These are phyloP conservation scores for Magnusiomyces tetraspermus DNA, from an alignment of 1,139 yeast species.

Conservation along the genomic window DNA sequence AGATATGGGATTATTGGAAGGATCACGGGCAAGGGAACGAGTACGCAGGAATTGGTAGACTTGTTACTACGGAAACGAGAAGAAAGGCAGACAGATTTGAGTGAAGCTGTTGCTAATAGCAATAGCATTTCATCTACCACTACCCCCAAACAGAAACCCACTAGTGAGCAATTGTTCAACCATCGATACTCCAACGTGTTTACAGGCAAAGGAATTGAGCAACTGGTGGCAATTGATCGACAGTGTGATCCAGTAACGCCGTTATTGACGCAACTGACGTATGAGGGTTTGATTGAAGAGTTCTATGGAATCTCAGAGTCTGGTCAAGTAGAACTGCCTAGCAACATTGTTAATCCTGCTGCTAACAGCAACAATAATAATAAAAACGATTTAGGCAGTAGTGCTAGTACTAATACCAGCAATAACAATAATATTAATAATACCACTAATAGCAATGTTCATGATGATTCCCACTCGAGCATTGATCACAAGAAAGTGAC, in stretches of 20 bases:
- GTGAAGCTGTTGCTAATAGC: conserved; percentile 13
- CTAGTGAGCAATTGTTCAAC: conserved; percentile 19
- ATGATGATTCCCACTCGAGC: conserved; percentile 6
- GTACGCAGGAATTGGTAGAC: conserved; percentile 37
- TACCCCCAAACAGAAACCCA: conserved; percentile 6
- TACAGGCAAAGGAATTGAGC: conserved; percentile 32
- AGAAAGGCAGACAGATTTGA: conserved; percentile 20
- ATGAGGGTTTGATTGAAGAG: conserved; percentile 76
- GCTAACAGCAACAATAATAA: conserved; percentile 8
- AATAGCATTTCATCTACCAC: conserved; percentile 1
- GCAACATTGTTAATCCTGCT: conserved; percentile 23
- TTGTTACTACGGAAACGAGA: conserved; percentile 25
- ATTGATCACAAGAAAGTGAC: conserved; percentile 27
- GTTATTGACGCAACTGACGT: conserved; percentile 65
- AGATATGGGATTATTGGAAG: conserved; percentile 34
- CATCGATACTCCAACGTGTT: conserved; percentile 28
- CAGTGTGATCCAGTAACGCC: conserved; percentile 65
- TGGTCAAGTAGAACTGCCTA: conserved; percentile 38
- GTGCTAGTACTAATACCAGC: conserved; percentile 9
- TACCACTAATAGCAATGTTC: background rate
- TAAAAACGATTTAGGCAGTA: background rate
- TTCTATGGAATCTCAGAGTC: conserved; percentile 44
- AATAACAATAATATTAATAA: conserved; percentile 1
- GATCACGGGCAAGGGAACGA: conserved; percentile 42
- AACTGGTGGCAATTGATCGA: conserved; percentile 66